Conservation (phyloP, 208 protist species). For the Phytomonas sp. region DNA sequence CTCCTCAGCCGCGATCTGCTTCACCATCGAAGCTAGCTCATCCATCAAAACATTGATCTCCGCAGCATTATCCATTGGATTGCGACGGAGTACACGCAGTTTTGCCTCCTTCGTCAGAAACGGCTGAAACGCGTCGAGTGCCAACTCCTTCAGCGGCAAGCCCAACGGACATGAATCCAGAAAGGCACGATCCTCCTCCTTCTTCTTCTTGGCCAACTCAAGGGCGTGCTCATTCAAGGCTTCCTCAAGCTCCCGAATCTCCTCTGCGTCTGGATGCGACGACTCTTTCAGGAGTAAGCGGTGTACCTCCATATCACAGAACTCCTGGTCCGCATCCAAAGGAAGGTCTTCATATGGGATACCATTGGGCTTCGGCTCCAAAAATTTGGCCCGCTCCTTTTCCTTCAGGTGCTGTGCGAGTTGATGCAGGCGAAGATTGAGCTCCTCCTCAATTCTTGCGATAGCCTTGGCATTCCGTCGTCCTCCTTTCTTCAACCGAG, state of each 20-base stretch:
- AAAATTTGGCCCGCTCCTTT: conserved; percentile 46
- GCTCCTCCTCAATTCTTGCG: conserved; percentile 35
- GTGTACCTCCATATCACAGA: conserved; percentile 56
- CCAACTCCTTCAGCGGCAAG: conserved; percentile 52
- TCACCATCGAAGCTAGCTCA: conserved; percentile 39
- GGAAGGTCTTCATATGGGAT: conserved; percentile 49
- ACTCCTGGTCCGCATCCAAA: conserved; percentile 41
- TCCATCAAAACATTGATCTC: conserved; percentile 38
- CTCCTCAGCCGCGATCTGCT: conserved; percentile 47
- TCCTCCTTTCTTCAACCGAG: conserved; percentile 49
- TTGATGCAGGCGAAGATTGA: conserved; percentile 51
- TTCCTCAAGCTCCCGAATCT: conserved; percentile 53
- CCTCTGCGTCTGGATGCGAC: conserved; percentile 30
- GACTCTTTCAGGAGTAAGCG: conserved; percentile 40
- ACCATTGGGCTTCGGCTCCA: conserved; percentile 35
- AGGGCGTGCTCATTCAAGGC: conserved; percentile 59
- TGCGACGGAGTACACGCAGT: conserved; percentile 39
- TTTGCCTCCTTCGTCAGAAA: conserved; percentile 55
- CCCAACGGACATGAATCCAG: conserved; percentile 50
- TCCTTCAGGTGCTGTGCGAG: conserved; percentile 48
- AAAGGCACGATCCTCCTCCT: conserved; percentile 48
- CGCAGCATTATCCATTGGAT: conserved; percentile 18
- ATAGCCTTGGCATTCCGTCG: conserved; percentile 36
- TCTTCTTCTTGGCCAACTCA: conserved; percentile 49
- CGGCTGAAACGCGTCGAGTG: conserved; percentile 38